Base-by-base conservation (phyloP, 2,329 filamentous ascomycete species). In the Aquanectria penicillioides region DNA sequence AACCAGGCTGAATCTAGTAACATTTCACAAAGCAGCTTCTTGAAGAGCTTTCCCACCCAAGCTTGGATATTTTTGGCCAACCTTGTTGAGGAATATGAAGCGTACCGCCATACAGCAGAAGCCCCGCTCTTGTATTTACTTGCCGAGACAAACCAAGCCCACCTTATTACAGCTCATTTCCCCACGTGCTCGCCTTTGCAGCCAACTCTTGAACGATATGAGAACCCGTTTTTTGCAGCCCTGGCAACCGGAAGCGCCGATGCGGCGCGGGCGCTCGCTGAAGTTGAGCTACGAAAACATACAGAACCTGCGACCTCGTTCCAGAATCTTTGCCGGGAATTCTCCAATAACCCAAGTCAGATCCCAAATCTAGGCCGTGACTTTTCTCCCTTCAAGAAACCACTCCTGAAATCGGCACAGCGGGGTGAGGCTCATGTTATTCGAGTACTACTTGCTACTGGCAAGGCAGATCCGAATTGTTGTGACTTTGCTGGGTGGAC, bases 361-460 rank as follows among this genome's bases (percentile, higher is more conserved):
- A 25, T 6, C 37, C 3, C 18, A 13, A n/a, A 4, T 11, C 15
- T 54, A 37, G 28, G 49, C 26, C 41, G 31, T 3, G 15, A 47
- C 22, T 56, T 55, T 13, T 34, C 6, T 12, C 3, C 9, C 9
- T 10, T 15, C 10, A 6, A 13, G 10, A 15, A 34, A 5, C 7
- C 36, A 54, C 29, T 70, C 62, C 38, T 68, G 67, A 12, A 59
- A 54, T 6, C 26, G 40, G 10, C 52, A 38, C 25, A 69, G 13
- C n/a, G 18, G n/a, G 31, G 31, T 4, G 13, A 34, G 6, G 18
- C 31, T 9, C n/a, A 34, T 15, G 18, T 34, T 34, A 15, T 15
- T 9, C 31, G 31, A 15, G n/a, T 34, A 13, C 9, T 34, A 13
- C 31, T 34, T 4, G 31, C 31, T 13, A 13, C 31, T 5, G 31